phyloP scores from a whole-genome alignment of 192 early-diverging fungal genomes.

The Gamsiella multidivaricata region DNA sequence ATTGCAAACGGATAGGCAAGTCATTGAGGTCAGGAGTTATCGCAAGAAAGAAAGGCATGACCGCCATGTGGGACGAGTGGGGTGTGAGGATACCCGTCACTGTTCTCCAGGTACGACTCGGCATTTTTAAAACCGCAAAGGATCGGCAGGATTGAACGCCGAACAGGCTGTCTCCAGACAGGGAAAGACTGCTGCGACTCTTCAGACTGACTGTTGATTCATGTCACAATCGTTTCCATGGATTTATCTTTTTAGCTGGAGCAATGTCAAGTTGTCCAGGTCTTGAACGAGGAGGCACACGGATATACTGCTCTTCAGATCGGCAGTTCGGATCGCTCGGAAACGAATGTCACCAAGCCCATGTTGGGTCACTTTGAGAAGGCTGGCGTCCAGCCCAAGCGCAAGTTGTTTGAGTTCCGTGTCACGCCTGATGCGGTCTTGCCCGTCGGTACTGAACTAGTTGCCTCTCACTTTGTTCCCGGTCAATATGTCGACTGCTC shows the following conservation, averaged over 20 bases:
- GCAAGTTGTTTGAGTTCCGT: conserved; percentile 82
- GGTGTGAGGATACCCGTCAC: conserved; percentile 92
- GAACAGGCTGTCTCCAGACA: no score
- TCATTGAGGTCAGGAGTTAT: conserved; percentile 83
- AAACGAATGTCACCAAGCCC: conserved; percentile 76
- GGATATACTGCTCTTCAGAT: conserved; percentile 74
- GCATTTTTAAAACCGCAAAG: neutral
- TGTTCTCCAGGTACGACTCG: conserved; percentile 74
- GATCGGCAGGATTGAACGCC: no score
- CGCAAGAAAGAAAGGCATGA: conserved; percentile 96
- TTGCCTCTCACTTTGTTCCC: conserved; percentile 91
- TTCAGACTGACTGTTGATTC: no score
- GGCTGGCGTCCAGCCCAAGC: conserved; percentile 79
- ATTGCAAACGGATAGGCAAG: no score
- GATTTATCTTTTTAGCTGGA: conserved; percentile 65
- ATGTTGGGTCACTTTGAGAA: conserved; percentile 80
- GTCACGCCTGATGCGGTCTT: conserved; percentile 88
- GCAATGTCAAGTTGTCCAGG: conserved; percentile 74
- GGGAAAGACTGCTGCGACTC: no score
- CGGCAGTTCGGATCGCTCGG: conserved; percentile 68
- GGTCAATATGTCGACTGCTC: conserved; percentile 95
- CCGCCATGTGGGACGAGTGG: conserved; percentile 93
- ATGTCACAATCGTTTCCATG: no score
- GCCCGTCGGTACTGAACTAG: conserved; percentile 79
- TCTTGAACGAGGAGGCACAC: conserved; percentile 62